Evolutionary conservation across 2,329 filamentous ascomycete species (phyloP), one percentile per base, ranked within the genome.

Genomic region (Aciculosporium take): DNA sequence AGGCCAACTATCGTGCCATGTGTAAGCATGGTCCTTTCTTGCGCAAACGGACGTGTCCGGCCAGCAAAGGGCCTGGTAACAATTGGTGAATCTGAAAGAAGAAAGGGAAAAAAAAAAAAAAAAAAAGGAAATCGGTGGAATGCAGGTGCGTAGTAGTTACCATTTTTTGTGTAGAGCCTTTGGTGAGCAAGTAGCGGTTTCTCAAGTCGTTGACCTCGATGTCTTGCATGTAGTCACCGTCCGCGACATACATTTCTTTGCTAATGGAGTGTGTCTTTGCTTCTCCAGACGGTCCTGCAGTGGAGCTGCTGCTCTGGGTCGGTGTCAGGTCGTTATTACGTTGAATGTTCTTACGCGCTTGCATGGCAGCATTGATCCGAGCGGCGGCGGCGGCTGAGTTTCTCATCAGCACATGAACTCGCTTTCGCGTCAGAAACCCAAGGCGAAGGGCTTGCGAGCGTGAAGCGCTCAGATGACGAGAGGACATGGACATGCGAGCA

Each of bases 191-290:
- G 64, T 98, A 98, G 54, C 89, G 84, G 61, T 96, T 98, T 49
- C 89, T 82, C 56, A 96, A 67, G 64, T 96, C 89, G 63, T 98
- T 98, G 69, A 98, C 86, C 69, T 96, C 91, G 57, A 98, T 94
- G 58, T 98, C 91, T 64, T 93, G 91, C 66, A 98, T 96, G 61
- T 84, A 96, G 65, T 98, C 91, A 54, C 91, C 91, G 59, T 96
- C 91, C 47, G 88, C 83, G 53, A 94, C 83, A 59, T 96, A 96
- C 60, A 94, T 83, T 55, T 93, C 86, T 34, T 43, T 45, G 44
- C 35, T 41, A 12, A 45, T 38, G 24, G 44, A 43, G 27, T 45
- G 41, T 21, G 34, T 15, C 37, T 45, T 45, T 34, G 32, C 41
- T 41, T 44, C 38, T 21, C 30, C 39, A 1, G 44, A 46, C 29